phyloP scores from a whole-genome alignment of 352 stramenopile genomes.

The Ochromonadaceae sp. region DNA sequence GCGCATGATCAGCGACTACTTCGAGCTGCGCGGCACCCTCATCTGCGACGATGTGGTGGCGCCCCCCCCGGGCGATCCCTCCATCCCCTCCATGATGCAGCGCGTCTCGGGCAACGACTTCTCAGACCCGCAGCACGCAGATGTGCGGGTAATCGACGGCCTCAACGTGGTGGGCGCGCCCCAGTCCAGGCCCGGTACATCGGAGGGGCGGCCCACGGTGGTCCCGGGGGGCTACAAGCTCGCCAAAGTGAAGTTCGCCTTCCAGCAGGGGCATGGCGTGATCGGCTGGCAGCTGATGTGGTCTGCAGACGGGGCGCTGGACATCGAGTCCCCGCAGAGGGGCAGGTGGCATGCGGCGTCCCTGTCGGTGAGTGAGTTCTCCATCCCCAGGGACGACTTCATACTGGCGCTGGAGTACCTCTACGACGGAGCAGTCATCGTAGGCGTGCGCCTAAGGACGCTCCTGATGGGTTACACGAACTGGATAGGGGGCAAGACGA shows the following conservation, averaged over 20 bases:
- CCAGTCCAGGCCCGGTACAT: too few relatives aligned
- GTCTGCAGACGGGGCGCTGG: not conserved
- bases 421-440: slow-evolving; percentile 3
- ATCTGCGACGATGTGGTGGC: not conserved
- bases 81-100: not conserved
- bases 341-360: not conserved
- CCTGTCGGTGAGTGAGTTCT: not conserved
- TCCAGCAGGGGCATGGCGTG: not conserved
- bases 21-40: not conserved
- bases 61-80: not conserved
- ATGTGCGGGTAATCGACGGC: too few relatives aligned
- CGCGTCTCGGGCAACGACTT: not conserved
- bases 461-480: not conserved
- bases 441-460: not conserved
- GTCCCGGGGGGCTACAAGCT: not conserved
- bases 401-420: slow-evolving; percentile 11
- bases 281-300: slow-evolving; percentile 4
- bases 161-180: too few relatives aligned
- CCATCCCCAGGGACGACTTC: slow-evolving; percentile 9
- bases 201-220: too few relatives aligned
- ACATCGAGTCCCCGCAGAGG: not conserved
- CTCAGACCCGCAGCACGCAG: slow-evolving; percentile 1
- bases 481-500: not conserved
- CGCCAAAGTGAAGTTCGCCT: not conserved
- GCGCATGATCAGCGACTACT: not conserved